phyloP scores from a whole-genome alignment of 2,329 filamentous ascomycete genomes.

The Ascochyta rabiei region DNA sequence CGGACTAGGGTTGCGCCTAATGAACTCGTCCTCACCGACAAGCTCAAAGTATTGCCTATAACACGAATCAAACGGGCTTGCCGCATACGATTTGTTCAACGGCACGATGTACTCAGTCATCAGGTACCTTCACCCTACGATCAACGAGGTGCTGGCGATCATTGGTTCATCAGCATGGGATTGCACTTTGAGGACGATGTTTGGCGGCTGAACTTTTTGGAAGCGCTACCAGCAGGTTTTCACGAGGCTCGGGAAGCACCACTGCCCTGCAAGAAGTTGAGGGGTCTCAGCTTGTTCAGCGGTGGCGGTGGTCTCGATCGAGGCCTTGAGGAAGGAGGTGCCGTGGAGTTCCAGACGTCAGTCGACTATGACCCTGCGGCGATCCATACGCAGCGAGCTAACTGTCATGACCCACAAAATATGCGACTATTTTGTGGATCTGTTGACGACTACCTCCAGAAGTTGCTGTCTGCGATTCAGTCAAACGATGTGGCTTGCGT shows the following conservation, averaged over 20 bases:
- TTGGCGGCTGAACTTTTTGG: conserved; percentile 14
- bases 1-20: conserved; percentile 55
- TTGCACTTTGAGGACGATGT: conserved; percentile 19
- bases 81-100: conserved; percentile 62
- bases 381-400: conserved; percentile 76
- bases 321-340: conserved; percentile 74
- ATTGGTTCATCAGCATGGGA: conserved; percentile 64
- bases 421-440: conserved; percentile 70
- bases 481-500: conserved; percentile 59
- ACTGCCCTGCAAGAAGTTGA: conserved; percentile 11
- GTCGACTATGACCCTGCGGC: conserved; percentile 70
- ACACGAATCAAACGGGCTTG: conserved; percentile 62
- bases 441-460: conserved; percentile 69
- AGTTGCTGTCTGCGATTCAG: conserved; percentile 58
- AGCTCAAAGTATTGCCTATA: conserved; percentile 48
- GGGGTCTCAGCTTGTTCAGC: conserved; percentile 74
- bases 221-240: conserved; percentile 12
- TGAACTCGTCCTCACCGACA: conserved; percentile 63
- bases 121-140: conserved; percentile 68
- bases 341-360: conserved; percentile 67
- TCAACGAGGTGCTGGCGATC: conserved; percentile 67
- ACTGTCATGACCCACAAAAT: conserved; percentile 52
- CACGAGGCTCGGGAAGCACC: conserved; percentile 65
- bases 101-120: conserved; percentile 35
- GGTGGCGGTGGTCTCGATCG: conserved; percentile 79